Evolutionary conservation across 2,329 filamentous ascomycete genomes (phyloP).

Genomic region (Alternaria triticimaculans): DNA sequence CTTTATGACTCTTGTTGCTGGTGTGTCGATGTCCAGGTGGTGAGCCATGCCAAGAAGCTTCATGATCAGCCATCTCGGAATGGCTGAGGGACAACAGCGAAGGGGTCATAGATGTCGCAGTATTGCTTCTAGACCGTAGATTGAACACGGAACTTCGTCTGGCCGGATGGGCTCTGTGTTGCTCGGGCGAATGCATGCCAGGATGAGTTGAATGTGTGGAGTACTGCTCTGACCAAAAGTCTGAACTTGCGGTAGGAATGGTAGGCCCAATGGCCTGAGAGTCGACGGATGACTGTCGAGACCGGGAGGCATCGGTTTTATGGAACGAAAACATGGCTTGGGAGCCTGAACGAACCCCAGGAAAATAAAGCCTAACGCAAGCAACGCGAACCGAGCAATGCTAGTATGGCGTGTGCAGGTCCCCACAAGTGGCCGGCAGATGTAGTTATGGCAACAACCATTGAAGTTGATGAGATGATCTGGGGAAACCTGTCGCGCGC

Average conservation of each 20-base stretch:
- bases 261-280: constrained; percentile 31
- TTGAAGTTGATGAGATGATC: constrained; percentile 30
- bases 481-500: constrained; percentile 32
- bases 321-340: constrained; percentile 47
- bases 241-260: constrained; percentile 29
- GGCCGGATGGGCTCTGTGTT: constrained; percentile 23
- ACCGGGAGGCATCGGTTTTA: constrained; percentile 42
- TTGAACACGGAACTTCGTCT: constrained; percentile 48
- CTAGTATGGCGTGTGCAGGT: constrained; percentile 29
- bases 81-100: constrained; percentile 33
- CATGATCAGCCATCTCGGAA: constrained; percentile 31
- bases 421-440: constrained; percentile 37
- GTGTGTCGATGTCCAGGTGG: constrained; percentile 34
- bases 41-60: constrained; percentile 29
- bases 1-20: constrained; percentile 29
- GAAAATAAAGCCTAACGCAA: constrained; percentile 14
- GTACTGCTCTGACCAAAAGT: constrained; percentile 34
- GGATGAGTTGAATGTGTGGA: constrained; percentile 32
- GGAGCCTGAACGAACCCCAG: constrained; percentile 14
- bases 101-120: constrained; percentile 42
- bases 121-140: constrained; percentile 48
- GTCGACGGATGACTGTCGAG: constrained; percentile 45
- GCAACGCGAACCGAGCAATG: constrained; percentile 32
- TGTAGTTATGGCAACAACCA: constrained; percentile 31
- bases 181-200: constrained; percentile 43